Evolutionary conservation across 2,329 filamentous ascomycete species (phyloP).

Genomic region (Xylariaceae sp.): DNA sequence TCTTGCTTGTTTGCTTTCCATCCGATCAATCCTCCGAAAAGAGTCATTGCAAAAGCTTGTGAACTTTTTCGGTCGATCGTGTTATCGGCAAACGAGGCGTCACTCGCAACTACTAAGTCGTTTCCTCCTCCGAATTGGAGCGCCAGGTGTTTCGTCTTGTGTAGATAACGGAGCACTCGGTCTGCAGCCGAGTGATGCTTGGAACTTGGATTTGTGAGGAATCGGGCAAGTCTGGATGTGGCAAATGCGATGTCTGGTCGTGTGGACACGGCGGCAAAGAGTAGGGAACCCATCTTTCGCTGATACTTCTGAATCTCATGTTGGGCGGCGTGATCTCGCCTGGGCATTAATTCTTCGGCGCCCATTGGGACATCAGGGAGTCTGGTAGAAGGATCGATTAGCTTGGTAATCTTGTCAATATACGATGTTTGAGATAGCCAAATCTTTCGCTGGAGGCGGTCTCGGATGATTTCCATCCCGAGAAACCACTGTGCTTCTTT

Average conservation of each 20-base stretch:
- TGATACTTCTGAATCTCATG: neutral
- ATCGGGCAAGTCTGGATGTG: neutral
- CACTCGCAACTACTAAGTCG: neutral
- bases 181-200: neutral
- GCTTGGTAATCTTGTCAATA: conserved; percentile 3
- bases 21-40: conserved; percentile 3
- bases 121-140: neutral
- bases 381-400: neutral
- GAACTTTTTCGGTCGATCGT: conserved; percentile 4
- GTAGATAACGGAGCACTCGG: neutral
- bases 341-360: too few species aligned
- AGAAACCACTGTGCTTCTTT: conserved; percentile 1
- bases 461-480: neutral
- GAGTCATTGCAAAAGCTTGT: conserved; percentile 2
- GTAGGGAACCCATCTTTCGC: neutral
- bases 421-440: neutral
- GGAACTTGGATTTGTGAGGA: neutral
- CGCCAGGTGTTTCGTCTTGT: neutral
- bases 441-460: too few species aligned
- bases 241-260: conserved; percentile 1
- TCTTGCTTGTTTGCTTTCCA: conserved; percentile 4
- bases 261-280: neutral
- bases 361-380: too few species aligned
- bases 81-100: conserved; percentile 4
- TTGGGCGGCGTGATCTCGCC: too few species aligned